A percentile compares a stretch with the other conserved stretches of the same genome.
Conservation (phyloP, 108 stramenopile species). For the Bacterosira constricta region DNA sequence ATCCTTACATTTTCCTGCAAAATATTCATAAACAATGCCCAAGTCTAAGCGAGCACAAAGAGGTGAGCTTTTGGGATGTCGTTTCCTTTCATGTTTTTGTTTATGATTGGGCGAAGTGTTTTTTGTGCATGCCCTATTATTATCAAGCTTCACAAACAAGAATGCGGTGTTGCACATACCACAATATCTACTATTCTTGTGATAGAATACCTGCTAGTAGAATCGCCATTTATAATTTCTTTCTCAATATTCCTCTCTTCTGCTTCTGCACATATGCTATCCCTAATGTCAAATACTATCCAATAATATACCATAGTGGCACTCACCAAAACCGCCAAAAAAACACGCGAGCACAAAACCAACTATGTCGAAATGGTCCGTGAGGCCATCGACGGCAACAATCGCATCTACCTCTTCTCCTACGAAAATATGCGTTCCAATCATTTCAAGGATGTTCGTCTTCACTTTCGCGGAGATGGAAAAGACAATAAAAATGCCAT, state of each 20-base stretch:
- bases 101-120: background rate
- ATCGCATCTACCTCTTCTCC: slow-evolving; percentile 89
- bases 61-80: too few species aligned
- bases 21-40: slow-evolving; percentile 33
- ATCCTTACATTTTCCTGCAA: too few species aligned
- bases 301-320: slow-evolving; percentile 59
- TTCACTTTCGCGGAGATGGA: slow-evolving; percentile 71
- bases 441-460: slow-evolving; percentile 92
- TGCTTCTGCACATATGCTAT: background rate
- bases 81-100: background rate
- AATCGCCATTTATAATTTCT: too few species aligned
- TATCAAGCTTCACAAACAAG: too few species aligned
- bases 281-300: background rate
- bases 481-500: slow-evolving; percentile 23
- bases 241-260: background rate
- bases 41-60: slow-evolving; percentile 32
- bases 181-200: too few species aligned
- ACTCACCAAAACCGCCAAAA: slow-evolving; percentile 92
- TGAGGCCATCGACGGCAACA: slow-evolving; percentile 82
- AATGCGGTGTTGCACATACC: too few species aligned
- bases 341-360: slow-evolving; percentile 93
- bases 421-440: slow-evolving; percentile 96
- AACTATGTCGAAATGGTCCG: slow-evolving; percentile 85
- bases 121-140: background rate
- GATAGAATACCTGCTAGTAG: too few species aligned